A percentile compares a stretch with the other conserved stretches of the same genome.
These are phyloP conservation scores for Saturnispora dispora DNA, from an alignment of 805 yeast species.

Conservation along the genomic window DNA sequence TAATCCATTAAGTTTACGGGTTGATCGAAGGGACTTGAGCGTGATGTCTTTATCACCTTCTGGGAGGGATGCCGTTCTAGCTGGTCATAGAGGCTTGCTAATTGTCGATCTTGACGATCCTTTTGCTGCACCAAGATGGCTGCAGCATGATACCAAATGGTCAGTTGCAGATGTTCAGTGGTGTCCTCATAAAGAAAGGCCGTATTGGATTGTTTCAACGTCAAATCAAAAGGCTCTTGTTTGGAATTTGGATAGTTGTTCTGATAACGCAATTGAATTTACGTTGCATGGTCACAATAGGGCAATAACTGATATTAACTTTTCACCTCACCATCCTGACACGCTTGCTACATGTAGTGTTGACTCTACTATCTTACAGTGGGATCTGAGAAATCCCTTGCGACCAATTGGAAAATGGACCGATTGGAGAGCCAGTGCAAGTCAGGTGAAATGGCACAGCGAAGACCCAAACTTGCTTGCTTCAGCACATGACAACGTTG, in stretches of 20 bases:
- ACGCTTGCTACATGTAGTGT: constrained; percentile 86
- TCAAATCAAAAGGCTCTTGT: constrained; percentile 91
- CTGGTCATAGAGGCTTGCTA: constrained; percentile 74
- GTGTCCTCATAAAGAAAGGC: constrained; percentile 84
- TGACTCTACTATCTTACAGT: constrained; percentile 75
- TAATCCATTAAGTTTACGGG: constrained; percentile 70
- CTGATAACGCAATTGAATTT: constrained; percentile 36
- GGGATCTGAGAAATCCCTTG: constrained; percentile 69
- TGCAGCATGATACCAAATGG: constrained; percentile 90
- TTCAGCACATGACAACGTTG: constrained; percentile 72
- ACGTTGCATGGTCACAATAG: constrained; percentile 84
- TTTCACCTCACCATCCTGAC: constrained; percentile 82
- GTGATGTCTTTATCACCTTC: constrained; percentile 81
- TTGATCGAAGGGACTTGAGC: constrained; percentile 83
- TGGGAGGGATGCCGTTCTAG: constrained; percentile 89
- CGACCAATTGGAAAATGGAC: constrained; percentile 73
- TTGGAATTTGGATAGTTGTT: constrained; percentile 71
- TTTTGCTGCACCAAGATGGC: constrained; percentile 88
- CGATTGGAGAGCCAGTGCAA: constrained; percentile 93
- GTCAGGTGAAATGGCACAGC: constrained; percentile 91
- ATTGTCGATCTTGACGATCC: constrained; percentile 95
- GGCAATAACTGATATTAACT: constrained; percentile 93
- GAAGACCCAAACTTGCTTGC: constrained; percentile 70
- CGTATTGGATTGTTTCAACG: constrained; percentile 88
- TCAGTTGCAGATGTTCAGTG: constrained; percentile 98